Conservation (phyloP, 2,329 filamentous ascomycete genomes). For the Microascus cirrosus region DNA sequence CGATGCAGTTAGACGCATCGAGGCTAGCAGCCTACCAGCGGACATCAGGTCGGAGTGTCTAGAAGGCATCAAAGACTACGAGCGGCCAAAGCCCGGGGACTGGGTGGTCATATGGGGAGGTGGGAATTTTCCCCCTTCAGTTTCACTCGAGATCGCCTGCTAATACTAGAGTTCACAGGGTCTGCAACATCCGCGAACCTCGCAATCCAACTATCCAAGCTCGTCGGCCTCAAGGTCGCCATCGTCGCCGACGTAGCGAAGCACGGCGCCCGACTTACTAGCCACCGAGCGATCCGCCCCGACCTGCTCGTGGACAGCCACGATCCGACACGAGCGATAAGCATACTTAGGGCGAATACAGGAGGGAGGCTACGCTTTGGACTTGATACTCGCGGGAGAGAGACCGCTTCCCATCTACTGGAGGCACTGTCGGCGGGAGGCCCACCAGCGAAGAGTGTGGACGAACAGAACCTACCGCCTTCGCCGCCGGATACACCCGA, state of each 20-base stretch:
- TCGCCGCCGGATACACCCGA: not conserved
- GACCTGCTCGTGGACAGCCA: slow-evolving; percentile 61
- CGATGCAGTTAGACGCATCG: slow-evolving; percentile 32
- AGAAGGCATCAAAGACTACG: slow-evolving; percentile 29
- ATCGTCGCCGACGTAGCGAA: slow-evolving; percentile 55
- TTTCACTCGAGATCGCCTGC: not conserved
- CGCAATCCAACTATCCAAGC: slow-evolving; percentile 54
- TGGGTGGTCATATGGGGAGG: slow-evolving; percentile 69
- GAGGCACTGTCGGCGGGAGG: slow-evolving; percentile 28
- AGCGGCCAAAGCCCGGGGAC: slow-evolving; percentile 45
- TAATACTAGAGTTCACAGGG: slow-evolving; percentile 18
- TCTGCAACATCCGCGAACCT: slow-evolving; percentile 61
- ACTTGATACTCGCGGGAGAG: slow-evolving; percentile 55
- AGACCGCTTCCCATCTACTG: slow-evolving; percentile 48
- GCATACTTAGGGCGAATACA: slow-evolving; percentile 52
- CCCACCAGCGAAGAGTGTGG: not conserved
- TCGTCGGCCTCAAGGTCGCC: slow-evolving; percentile 53
- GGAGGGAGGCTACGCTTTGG: slow-evolving; percentile 50
- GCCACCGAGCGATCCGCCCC: slow-evolving; percentile 31
- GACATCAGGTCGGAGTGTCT: slow-evolving; percentile 57
- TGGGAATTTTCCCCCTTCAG: slow-evolving; percentile 12
- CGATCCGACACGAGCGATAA: slow-evolving; percentile 52
- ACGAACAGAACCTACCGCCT: not conserved
- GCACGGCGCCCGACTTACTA: slow-evolving; percentile 48
- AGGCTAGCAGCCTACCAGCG: slow-evolving; percentile 35